A percentile compares a stretch with the other conserved stretches of the same genome.
These are phyloP conservation scores for Calocera cornea DNA, from an alignment of 768 basidiomycete species.

Conservation along the genomic window DNA sequence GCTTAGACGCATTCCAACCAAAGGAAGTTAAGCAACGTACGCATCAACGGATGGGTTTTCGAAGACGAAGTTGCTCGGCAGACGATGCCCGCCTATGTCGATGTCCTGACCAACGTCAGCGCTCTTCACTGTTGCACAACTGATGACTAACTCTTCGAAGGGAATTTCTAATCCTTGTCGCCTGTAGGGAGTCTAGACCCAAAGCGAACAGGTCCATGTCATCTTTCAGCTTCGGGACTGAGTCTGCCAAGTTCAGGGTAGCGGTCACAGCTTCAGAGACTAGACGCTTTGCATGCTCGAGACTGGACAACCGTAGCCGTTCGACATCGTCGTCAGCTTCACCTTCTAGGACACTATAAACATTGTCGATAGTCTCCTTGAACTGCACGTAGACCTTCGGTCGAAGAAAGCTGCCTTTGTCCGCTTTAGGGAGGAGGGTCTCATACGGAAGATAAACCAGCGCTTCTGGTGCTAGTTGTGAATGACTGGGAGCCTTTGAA, in stretches of 20 bases:
- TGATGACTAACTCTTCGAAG: constrained; percentile 20
- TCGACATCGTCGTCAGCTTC: background rate
- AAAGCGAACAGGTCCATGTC: constrained; percentile 31
- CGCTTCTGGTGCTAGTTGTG: constrained; percentile 38
- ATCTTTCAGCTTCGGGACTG: constrained; percentile 15
- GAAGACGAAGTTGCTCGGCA: constrained; percentile 32
- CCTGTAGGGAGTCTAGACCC: constrained; percentile 43
- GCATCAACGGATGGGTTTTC: constrained; percentile 35
- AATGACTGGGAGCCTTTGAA: constrained; percentile 38
- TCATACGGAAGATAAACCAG: constrained; percentile 35
- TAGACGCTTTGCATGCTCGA: constrained; percentile 2
- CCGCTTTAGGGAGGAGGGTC: constrained; percentile 38
- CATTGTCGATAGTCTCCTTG: constrained; percentile 31
- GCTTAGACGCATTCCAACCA: background rate
- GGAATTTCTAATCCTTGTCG: constrained; percentile 37
- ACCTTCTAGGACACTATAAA: constrained; percentile 17
- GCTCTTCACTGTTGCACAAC: no score
- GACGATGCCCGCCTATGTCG: constrained; percentile 20
- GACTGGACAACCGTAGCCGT: background rate
- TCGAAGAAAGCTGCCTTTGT: constrained; percentile 39
- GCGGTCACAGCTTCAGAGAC: background rate
- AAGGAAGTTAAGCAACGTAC: constrained; percentile 16
- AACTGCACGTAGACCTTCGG: constrained; percentile 40
- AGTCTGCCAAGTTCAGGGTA: constrained; percentile 13
- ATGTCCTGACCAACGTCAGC: constrained; percentile 25